A percentile compares a stretch with the other conserved stretches of the same genome.
Conservation (phyloP, 768 basidiomycete genomes). For the Sutorius australiensis region DNA sequence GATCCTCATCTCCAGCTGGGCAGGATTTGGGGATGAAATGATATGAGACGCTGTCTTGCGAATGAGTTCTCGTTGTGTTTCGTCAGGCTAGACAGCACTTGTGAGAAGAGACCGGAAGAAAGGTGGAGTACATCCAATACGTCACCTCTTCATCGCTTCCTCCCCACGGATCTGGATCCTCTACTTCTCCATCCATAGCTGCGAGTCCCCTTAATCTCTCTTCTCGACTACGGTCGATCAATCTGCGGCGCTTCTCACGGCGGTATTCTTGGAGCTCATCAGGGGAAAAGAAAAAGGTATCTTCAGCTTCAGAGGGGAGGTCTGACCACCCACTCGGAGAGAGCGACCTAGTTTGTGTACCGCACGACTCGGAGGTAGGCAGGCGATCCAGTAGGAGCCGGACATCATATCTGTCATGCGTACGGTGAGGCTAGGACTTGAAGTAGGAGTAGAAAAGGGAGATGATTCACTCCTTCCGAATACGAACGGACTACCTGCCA, state of each 20-base stretch:
- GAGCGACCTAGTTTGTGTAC: conserved; percentile 17
- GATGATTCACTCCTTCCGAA: conserved; percentile 8
- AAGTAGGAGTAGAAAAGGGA: conserved; percentile 14
- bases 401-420: conserved; percentile 64
- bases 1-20: conserved; percentile 84
- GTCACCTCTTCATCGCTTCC: conserved; percentile 70
- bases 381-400: conserved; percentile 66
- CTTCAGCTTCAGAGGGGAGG: conserved; percentile 81
- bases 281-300: conserved; percentile 74
- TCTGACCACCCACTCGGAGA: conserved; percentile 77
- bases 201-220: conserved; percentile 61
- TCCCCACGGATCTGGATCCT: conserved; percentile 54
- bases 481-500: conserved; percentile 1
- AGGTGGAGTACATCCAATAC: not conserved
- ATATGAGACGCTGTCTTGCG: conserved; percentile 69
- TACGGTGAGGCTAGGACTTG: conserved; percentile 19
- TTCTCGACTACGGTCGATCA: conserved; percentile 57
- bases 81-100: conserved; percentile 47
- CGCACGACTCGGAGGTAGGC: conserved; percentile 15
- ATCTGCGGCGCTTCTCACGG: conserved; percentile 61
- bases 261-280: conserved; percentile 64
- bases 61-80: conserved; percentile 63
- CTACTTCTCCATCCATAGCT: conserved; percentile 39
- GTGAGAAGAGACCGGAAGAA: conserved; percentile 8
- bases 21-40: conserved; percentile 66